Conservation (phyloP, 371 early-diverging fungal genomes). For the Zychaea mexicana region DNA sequence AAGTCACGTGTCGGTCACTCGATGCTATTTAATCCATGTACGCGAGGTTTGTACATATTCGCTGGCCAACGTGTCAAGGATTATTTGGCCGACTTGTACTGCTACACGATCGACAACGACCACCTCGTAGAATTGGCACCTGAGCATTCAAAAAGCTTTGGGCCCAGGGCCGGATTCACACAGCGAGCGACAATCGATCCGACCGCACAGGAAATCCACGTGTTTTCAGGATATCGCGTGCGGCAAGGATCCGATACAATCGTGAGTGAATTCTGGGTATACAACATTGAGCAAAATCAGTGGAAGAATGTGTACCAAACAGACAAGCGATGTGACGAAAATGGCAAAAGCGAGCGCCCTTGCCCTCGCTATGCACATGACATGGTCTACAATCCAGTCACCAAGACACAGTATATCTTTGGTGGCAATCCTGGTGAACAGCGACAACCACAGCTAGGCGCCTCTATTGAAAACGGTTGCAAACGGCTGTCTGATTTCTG, state of each 20-base stretch:
- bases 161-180: slow-evolving; percentile 80
- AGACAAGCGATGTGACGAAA: slow-evolving; percentile 49
- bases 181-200: slow-evolving; percentile 86
- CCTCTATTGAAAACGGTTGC: slow-evolving; percentile 16
- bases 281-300: slow-evolving; percentile 58
- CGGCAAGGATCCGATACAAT: slow-evolving; percentile 57
- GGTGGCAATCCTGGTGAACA: slow-evolving; percentile 89
- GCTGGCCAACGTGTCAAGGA: slow-evolving; percentile 88
- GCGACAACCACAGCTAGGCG: neutral
- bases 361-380: slow-evolving; percentile 88
- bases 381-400: slow-evolving; percentile 70
- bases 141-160: slow-evolving; percentile 71
- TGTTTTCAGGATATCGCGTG: slow-evolving; percentile 70
- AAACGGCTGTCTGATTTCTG: slow-evolving; percentile 86
- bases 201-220: slow-evolving; percentile 78
- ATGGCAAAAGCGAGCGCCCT: slow-evolving; percentile 61
- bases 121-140: slow-evolving; percentile 70
- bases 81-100: slow-evolving; percentile 73
- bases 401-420: slow-evolving; percentile 75
- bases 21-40: slow-evolving; percentile 79
- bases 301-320: slow-evolving; percentile 81
- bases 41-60: slow-evolving; percentile 82
- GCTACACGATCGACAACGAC: slow-evolving; percentile 81
- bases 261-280: slow-evolving; percentile 80
- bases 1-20: slow-evolving; percentile 88